phyloP scores from a whole-genome alignment of 2,329 filamentous ascomycete species.

The Rhynchosporium graminicola region DNA sequence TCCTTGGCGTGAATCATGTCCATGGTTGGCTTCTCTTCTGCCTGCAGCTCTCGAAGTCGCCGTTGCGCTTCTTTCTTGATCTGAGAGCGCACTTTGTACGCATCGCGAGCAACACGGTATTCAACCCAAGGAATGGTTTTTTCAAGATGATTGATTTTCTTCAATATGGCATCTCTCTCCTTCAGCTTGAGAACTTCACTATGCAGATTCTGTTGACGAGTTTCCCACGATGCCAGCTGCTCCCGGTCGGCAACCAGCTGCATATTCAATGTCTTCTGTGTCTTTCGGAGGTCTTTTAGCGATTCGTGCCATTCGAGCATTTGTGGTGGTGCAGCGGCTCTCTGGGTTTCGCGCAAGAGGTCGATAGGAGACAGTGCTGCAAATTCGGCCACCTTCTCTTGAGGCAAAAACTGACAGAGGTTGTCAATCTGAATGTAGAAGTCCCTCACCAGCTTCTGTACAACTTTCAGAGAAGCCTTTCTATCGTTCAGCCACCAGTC shows the following conservation, averaged over 20 bases:
- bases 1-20: slow-evolving; percentile 70
- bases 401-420: slow-evolving; percentile 92
- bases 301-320: slow-evolving; percentile 78
- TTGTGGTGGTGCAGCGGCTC: slow-evolving; percentile 79
- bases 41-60: slow-evolving; percentile 61
- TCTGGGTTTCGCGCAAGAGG: slow-evolving; percentile 80
- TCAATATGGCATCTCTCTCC: slow-evolving; percentile 69
- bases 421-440: slow-evolving; percentile 97
- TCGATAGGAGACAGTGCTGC: slow-evolving; percentile 80
- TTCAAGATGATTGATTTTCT: slow-evolving; percentile 64
- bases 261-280: slow-evolving; percentile 65
- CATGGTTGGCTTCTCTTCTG: slow-evolving; percentile 66
- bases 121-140: slow-evolving; percentile 65
- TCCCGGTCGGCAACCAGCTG: slow-evolving; percentile 61
- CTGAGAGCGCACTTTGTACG: slow-evolving; percentile 54
- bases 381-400: slow-evolving; percentile 95
- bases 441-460: slow-evolving; percentile 66
- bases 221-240: slow-evolving; percentile 66
- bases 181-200: slow-evolving; percentile 81
- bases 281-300: slow-evolving; percentile 68
- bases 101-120: slow-evolving; percentile 58
- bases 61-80: slow-evolving; percentile 54
- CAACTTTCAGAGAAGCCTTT: slow-evolving; percentile 59
- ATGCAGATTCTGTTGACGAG: slow-evolving; percentile 70
- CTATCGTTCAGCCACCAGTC: slow-evolving; percentile 77